phyloP scores from a whole-genome alignment of 176 grass and related monocot genomes.

The barley (Hordeum vulgare) region DNA sequence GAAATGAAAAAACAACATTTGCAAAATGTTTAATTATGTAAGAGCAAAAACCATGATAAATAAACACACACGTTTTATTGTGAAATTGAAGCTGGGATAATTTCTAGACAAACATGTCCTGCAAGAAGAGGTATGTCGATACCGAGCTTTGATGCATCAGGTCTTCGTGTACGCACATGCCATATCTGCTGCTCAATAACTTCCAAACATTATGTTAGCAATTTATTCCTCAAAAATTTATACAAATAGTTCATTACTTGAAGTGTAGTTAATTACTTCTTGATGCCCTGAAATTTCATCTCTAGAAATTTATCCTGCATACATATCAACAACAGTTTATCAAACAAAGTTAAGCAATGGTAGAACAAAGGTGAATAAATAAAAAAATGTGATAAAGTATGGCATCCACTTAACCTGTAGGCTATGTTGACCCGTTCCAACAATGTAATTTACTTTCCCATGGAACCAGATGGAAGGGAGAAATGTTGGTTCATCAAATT shows the following conservation, averaged over 20 bases:
- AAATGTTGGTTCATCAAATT: no score
- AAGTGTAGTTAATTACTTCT: not conserved
- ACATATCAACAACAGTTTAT: slow-evolving; percentile 14
- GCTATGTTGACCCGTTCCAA: not conserved
- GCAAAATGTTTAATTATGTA: no score
- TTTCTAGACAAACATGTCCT: slow-evolving; percentile 42
- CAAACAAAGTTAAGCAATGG: not conserved
- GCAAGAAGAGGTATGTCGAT: slow-evolving; percentile 35
- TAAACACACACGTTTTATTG: not conserved
- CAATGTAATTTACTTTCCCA: not conserved
- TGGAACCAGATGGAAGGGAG: no score
- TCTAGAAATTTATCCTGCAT: slow-evolving; percentile 79
- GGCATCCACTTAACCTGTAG: slow-evolving; percentile 44
- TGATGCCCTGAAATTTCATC: slow-evolving; percentile 35
- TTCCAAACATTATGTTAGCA: slow-evolving; percentile 6
- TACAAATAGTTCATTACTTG: slow-evolving; percentile 35
- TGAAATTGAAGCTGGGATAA: not conserved
- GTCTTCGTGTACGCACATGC: slow-evolving; percentile 87
- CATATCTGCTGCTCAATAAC: slow-evolving; percentile 41
- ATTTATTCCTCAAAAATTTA: not conserved
- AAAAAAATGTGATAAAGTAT: not conserved
- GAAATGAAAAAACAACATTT: no score
- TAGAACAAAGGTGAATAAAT: not conserved
- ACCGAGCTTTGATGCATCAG: slow-evolving; percentile 77
- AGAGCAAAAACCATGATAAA: not conserved